Conservation (phyloP, 495 filamentous ascomycete species). For the Trichoderma asperelloides region DNA sequence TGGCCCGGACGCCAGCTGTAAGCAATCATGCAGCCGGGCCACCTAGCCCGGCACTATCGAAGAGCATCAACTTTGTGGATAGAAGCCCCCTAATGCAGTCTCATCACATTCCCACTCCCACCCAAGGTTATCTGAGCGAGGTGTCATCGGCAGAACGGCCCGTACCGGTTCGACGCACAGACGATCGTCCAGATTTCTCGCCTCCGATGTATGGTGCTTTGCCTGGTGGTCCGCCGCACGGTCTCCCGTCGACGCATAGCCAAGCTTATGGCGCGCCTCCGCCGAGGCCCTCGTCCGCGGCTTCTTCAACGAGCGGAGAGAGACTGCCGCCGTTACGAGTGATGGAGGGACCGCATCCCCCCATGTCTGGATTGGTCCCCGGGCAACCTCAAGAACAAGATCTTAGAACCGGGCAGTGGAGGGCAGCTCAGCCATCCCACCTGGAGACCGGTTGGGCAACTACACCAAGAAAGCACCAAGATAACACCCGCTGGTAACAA, state of each 20-base stretch:
- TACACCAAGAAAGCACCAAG: constrained; percentile 22
- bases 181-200: constrained; percentile 31
- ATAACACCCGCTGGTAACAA: constrained; percentile 14
- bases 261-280: constrained; percentile 24
- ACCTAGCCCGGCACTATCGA: constrained; percentile 32
- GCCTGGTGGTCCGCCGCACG: neutral
- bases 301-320: constrained; percentile 22
- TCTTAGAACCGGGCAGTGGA: constrained; percentile 12
- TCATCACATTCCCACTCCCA: constrained; percentile 18
- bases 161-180: constrained; percentile 34
- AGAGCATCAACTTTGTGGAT: constrained; percentile 24
- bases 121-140: constrained; percentile 21
- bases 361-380: constrained; percentile 3
- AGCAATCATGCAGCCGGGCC: constrained; percentile 39
- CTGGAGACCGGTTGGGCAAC: constrained; percentile 39
- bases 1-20: constrained; percentile 43
- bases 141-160: constrained; percentile 32
- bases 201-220: constrained; percentile 25
- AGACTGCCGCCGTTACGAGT: constrained; percentile 35
- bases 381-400: constrained; percentile 13
- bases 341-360: constrained; percentile 27
- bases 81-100: constrained; percentile 20
- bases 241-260: constrained; percentile 3
- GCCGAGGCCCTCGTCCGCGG: constrained; percentile 30
- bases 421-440: constrained; percentile 24